A percentile compares a stretch with the other conserved stretches of the same genome.
These are phyloP conservation scores for Cerrena zonata DNA, from an alignment of 1,284 basidiomycete genomes.

Conservation along the genomic window DNA sequence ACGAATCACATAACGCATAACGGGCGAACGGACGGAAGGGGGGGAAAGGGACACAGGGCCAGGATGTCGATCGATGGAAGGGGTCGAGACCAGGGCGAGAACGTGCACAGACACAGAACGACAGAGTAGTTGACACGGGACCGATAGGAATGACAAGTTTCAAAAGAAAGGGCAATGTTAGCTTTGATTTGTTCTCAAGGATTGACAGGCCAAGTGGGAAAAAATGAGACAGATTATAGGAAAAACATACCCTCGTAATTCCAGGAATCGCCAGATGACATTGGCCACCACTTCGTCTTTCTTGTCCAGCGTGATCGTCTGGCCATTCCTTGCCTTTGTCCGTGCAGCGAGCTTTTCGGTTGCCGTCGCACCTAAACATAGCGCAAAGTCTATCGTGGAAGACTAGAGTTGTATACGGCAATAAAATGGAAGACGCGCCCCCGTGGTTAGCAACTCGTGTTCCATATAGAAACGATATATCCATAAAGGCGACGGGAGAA, in stretches of 20 bases:
- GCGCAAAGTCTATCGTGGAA: slow-evolving; percentile 93
- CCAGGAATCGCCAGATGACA: slow-evolving; percentile 96
- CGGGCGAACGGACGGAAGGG: slow-evolving; percentile 8
- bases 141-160: neutral
- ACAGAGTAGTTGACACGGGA: neutral
- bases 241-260: slow-evolving; percentile 76
- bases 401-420: slow-evolving; percentile 44
- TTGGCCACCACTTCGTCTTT: slow-evolving; percentile 99
- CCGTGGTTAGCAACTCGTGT: neutral
- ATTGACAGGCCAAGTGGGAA: neutral
- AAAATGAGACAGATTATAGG: slow-evolving; percentile 5
- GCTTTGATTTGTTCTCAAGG: neutral
- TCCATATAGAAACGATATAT: neutral
- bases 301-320: slow-evolving; percentile 68
- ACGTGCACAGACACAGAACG: neutral
- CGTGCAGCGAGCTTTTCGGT: slow-evolving; percentile 72
- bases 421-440: neutral
- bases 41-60: slow-evolving; percentile 8
- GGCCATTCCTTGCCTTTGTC: slow-evolving; percentile 57
- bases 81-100: neutral
- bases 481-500: neutral
- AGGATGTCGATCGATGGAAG: slow-evolving; percentile 5
- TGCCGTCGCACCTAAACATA: slow-evolving; percentile 88
- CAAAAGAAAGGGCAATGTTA: too few relatives aligned
- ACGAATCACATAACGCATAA: slow-evolving; percentile 12